Evolutionary conservation across 768 basidiomycete species (phyloP).

Genomic region (Naganishia vishniacii): DNA sequence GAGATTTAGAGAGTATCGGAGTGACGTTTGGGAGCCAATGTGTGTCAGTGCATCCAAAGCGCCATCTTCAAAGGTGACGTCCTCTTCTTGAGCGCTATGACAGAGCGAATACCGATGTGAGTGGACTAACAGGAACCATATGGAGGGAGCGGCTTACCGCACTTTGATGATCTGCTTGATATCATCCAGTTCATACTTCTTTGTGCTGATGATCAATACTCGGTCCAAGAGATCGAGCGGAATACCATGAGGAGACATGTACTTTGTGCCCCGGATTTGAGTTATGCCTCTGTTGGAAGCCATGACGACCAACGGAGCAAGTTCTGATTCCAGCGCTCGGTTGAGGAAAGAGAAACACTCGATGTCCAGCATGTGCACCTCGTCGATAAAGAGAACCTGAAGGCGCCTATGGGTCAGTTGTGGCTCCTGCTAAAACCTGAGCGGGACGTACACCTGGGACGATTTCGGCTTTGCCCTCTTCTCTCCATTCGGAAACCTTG

Average conservation of each 20-base stretch:
- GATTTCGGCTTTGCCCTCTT: conserved; percentile 97
- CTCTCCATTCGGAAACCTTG: conserved; percentile 94
- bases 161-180: conserved; percentile 89
- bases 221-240: conserved; percentile 92
- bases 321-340: conserved; percentile 85
- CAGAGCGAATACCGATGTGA: not conserved
- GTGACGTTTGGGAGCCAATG: conserved; percentile 82
- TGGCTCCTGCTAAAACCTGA: not conserved
- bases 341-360: conserved; percentile 99
- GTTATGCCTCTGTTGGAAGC: conserved; percentile 94
- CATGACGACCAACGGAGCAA: conserved; percentile 96
- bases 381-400: conserved; percentile 96
- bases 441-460: conserved; percentile 72
- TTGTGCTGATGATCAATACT: conserved; percentile 90
- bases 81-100: conserved; percentile 83
- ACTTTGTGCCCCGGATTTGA: conserved; percentile 88
- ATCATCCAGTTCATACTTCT: conserved; percentile 74
- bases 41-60: conserved; percentile 74
- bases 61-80: conserved; percentile 70
- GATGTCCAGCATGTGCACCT: conserved; percentile 99
- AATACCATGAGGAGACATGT: conserved; percentile 88
- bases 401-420: conserved; percentile 5
- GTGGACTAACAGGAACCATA: not conserved
- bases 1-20: conserved; percentile 88
- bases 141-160: conserved; percentile 55